Evolutionary conservation across 2,329 filamentous ascomycete species (phyloP).

Genomic region (Aulographum hederae): DNA sequence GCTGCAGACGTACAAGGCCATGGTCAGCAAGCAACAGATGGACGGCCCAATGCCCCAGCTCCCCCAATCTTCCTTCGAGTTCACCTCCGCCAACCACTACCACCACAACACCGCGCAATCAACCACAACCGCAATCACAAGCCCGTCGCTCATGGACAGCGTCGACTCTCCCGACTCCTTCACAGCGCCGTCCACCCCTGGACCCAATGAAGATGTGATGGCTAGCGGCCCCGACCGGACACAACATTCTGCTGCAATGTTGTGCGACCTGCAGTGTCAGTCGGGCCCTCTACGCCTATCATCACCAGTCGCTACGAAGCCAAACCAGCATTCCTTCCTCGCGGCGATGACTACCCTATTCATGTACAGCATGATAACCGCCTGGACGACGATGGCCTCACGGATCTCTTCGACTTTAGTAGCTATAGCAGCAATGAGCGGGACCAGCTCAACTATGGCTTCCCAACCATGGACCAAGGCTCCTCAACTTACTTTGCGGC

Average conservation of each 20-base stretch:
- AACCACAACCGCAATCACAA: slow-evolving; percentile 15
- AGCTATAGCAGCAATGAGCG: too few species aligned
- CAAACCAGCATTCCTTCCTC: neutral
- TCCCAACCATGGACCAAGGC: too few species aligned
- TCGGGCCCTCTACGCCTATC: slow-evolving; percentile 31
- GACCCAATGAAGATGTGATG: slow-evolving; percentile 18
- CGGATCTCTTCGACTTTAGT: too few species aligned
- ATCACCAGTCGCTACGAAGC: neutral
- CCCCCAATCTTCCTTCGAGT: neutral
- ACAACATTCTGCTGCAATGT: slow-evolving; percentile 99
- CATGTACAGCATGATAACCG: neutral
- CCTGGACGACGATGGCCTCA: neutral
- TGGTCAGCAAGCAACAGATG: slow-evolving; percentile 30
- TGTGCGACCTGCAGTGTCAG: slow-evolving; percentile 99
- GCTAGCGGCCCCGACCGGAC: slow-evolving; percentile 65
- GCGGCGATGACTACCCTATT: neutral
- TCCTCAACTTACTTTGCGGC: neutral
- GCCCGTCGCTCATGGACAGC: slow-evolving; percentile 15
- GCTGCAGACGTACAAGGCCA: slow-evolving; percentile 46
- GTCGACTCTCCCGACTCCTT: slow-evolving; percentile 20
- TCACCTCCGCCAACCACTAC: slow-evolving; percentile 2
- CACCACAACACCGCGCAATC: neutral
- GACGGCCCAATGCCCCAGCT: slow-evolving; percentile 18
- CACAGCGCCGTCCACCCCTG: slow-evolving; percentile 19
- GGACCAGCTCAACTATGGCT: too few species aligned